Evolutionary conservation across 257 asterid genomes (phyloP).

Genomic region (Ilex asprella): DNA sequence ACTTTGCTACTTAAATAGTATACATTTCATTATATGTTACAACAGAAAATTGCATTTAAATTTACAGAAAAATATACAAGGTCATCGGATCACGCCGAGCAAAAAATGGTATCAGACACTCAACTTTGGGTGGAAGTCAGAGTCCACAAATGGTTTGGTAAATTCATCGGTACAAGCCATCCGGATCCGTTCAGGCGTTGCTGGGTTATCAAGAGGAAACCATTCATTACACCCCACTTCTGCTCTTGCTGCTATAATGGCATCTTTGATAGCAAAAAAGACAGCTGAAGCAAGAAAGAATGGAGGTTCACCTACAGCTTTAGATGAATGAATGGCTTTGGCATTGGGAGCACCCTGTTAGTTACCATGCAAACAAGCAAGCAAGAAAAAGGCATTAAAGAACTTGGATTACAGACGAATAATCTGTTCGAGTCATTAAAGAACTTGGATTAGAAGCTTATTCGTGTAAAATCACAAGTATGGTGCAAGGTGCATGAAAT

Average conservation of each 20-base stretch:
- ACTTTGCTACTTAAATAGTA: too few relatives aligned
- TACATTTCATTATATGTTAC: too few relatives aligned
- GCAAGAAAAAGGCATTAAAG: conserved; percentile 5
- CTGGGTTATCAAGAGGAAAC: conserved; percentile 90
- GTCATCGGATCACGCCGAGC: neutral
- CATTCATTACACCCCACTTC: conserved; percentile 64
- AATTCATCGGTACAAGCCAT: conserved; percentile 84
- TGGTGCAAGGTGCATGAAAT: too few relatives aligned
- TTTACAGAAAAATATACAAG: too few relatives aligned
- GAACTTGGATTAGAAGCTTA: neutral
- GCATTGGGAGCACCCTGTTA: conserved; percentile 71
- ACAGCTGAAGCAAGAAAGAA: conserved; percentile 81
- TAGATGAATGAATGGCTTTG: conserved; percentile 86
- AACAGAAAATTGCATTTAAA: too few relatives aligned
- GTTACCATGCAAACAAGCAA: too few relatives aligned
- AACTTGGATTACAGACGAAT: neutral
- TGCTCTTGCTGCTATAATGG: conserved; percentile 69
- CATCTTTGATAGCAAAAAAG: conserved; percentile 84
- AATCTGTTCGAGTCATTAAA: neutral
- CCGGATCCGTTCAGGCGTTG: conserved; percentile 95
- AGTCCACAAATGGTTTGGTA: conserved; percentile 35
- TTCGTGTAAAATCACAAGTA: too few relatives aligned
- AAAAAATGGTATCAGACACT: conserved; percentile 31
- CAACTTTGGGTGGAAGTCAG: conserved; percentile 59
- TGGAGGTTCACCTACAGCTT: conserved; percentile 98